Evolutionary conservation across 2,329 filamentous ascomycete genomes (phyloP), one percentile per base, ranked within the genome.

Genomic region (Fusarium falciforme): DNA sequence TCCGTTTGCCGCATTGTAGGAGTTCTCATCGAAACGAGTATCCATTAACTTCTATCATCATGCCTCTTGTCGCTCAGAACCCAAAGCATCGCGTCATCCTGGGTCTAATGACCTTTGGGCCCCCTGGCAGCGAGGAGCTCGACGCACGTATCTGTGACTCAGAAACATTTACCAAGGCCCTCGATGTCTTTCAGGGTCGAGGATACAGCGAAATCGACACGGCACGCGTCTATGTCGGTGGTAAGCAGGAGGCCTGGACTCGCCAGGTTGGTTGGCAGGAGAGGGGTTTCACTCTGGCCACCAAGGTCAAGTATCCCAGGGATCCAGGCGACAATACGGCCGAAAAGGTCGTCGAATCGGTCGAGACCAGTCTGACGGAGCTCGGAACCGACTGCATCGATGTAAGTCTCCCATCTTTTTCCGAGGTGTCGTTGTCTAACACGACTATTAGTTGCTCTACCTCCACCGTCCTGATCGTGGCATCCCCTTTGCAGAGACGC

Each of bases 151-250:
- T 97, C 79, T 95, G 93, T 11, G 85, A 87, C 64, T 35, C 87
- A 3, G 82, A 90, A 67, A 92, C 93, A 49, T 94, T 92, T 85
- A 93, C 92, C 76, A 89, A 89, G 76, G 89, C 89, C 49, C 89
- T 97, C 40, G 92, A 96, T 80, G 87, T 92, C 73, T 91, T 97
- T 79, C 93, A 96, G 82, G 85, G 87, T n/a, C 88, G 91, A 66
- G 94, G 94, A 40, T 96, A 97, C 84, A 91, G 92, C 79, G 95
- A 98, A 80, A 84, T 97, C 40, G 95, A 98, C 80, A 98, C 95
- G 1, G 94, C 95, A 0, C 89, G 94, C 29, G 80, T 90, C 66
- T 98, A 97, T 78, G 85, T 93, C 17, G 91, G 84, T 55, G 90
- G 92, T 58, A 84, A 90, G 75, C 94, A 97, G 80, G 95, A 98